A percentile compares a stretch with the other conserved stretches of the same genome.
Conservation (phyloP, 345 rosid genomes). For the Lepidium sativum region DNA sequence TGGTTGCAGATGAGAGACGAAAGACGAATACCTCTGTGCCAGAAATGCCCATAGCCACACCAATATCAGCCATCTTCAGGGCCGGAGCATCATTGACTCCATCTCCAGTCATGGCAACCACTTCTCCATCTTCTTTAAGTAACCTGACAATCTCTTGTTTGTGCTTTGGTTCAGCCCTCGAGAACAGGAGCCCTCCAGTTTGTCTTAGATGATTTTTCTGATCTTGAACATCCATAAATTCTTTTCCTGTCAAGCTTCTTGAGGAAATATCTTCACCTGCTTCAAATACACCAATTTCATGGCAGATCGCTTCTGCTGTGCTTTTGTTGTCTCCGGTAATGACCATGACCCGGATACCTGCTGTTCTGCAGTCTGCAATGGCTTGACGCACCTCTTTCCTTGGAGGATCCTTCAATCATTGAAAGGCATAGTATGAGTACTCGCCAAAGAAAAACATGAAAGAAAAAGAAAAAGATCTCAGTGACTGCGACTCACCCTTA, state of each 20-base stretch:
- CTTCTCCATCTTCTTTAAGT: constrained; percentile 98
- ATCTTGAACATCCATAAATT: constrained; percentile 45
- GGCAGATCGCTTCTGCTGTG: constrained; percentile 95
- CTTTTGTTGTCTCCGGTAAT: constrained; percentile 92
- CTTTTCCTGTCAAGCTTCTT: constrained; percentile 81
- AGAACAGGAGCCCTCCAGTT: constrained; percentile 73
- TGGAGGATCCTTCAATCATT: constrained; percentile 75
- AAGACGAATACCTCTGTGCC: constrained; percentile 74
- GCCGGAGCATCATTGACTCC: constrained; percentile 99
- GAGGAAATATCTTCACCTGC: constrained; percentile 48
- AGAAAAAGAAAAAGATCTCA: not conserved
- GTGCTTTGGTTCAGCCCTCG: constrained; percentile 97
- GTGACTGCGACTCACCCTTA: constrained; percentile 49
- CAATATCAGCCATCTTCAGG: constrained; percentile 92
- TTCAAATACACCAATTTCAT: constrained; percentile 88
- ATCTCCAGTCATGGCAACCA: constrained; percentile 99
- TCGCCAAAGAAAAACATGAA: not conserved
- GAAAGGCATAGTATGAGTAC: not conserved
- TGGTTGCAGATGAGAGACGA: not conserved
- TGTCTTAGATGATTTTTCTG: constrained; percentile 56
- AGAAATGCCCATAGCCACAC: constrained; percentile 94
- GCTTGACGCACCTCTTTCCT: constrained; percentile 92
- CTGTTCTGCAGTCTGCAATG: constrained; percentile 87
- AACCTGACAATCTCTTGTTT: constrained; percentile 96
- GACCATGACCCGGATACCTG: constrained; percentile 97